Base-by-base conservation (phyloP, 31 red algal species). In the Bonnemaisonia californica region DNA sequence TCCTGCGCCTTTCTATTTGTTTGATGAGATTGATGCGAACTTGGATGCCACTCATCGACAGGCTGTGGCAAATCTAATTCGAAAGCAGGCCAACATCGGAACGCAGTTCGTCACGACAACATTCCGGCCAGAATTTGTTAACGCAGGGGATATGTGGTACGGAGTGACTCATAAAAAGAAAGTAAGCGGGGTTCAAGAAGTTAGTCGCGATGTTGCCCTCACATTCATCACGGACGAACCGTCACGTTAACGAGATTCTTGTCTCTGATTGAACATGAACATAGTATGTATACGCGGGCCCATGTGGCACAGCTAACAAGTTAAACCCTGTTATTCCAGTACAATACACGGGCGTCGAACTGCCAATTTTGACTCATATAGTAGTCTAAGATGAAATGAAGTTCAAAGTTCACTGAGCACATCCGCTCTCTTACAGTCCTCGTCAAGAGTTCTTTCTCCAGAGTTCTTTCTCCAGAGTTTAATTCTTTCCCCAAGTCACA, bases 1-100 rank as follows among this genome's bases (percentile, higher is more conserved):
- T 72, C 97, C 97, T 5, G 97, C 97, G n/a, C 97, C 97, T 19
- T 99, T 99, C 62, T 96, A 96, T 55, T 74, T 99, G 30, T 99
- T 99, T 79, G 97, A 99, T 72, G 97, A 99, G 59, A 94, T 99
- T 34, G 97, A 99, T 66, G 93, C 93, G 18, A 94, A 90, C 33
- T 62, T 99, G 62, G 97, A 99, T 77, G 84, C 97, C 27, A 86
- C 93, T 1, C 86, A 90, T 65, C 85, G 97, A 23, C 80, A 92
- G 34, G 85, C 92, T 30, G 93, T 99, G 11, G 91, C 93, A 5
- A 84, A 82, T 35, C 42, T 96, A 21, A 90, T 99, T 28, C 32
- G 79, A 27, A 80, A 69, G 42, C 90, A 91, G 38, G 85, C 83
- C 2, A 89, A 88, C 41, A 41, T 66, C 39, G 82, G 83, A 35